Evolutionary conservation across 495 filamentous ascomycete species (phyloP), one percentile per base, ranked within the genome.

Genomic region (Entonaema liquescens): DNA sequence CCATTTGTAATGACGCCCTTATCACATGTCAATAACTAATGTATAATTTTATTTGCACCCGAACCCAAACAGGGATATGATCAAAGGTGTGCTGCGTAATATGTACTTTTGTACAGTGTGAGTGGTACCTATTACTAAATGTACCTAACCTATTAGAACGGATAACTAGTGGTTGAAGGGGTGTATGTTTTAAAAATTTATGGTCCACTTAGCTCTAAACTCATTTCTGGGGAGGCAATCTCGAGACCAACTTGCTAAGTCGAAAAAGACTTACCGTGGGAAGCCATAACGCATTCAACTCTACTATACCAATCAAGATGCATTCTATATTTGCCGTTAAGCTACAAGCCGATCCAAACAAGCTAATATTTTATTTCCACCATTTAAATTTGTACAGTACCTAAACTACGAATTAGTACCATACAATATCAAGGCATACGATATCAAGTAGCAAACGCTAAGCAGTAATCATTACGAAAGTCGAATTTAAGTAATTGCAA

Each of bases 41-140:
- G 5, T 15, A 53, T 53, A 53, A 53, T 53, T 29, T 29, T 29
- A 53, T 29, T 29, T 53, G 26, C 49, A 53, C 49, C 49, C 49
- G 49, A 53, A 25, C 12, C n/a, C 17, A 5, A 53, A 29, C 49
- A 53, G 25, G 49, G 49, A 53, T 53, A 23, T n/a, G n/a, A n/a
- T n/a, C n/a, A 13, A 23, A 3, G 42, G 11, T 11, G 42, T 47
- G 17, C 42, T 47, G 17, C 42, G 42, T 47, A 47, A 47, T 9
- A 47, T 21, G 19, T 47, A 47, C 42, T 21, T 47, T 12, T 47
- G 8, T 47, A 47, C 42, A 47, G 42, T 47, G 42, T 21, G 19
- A 23, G 21, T 47, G 12, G 17, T 21, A 11, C 23, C 8, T 47
- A 47, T 8, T 2, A 36, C 9, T 13, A 3, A 38, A 38, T 33